phyloP scores from a whole-genome alignment of 192 early-diverging fungal genomes.

The Backusella mclennaniae region DNA sequence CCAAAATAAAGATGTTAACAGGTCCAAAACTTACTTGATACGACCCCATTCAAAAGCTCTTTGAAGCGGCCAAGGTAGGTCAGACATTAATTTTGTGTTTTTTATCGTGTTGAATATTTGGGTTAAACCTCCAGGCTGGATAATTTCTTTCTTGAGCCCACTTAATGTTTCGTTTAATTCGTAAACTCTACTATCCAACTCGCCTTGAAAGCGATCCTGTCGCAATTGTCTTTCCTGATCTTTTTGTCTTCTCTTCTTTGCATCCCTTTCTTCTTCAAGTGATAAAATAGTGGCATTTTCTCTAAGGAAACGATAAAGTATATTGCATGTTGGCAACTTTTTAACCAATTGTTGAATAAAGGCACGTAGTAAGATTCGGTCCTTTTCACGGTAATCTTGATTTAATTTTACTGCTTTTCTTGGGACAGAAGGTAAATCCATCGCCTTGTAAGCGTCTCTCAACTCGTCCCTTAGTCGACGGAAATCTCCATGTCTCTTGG shows the following conservation, averaged over 20 bases:
- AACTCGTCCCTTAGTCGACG: conserved; percentile 34
- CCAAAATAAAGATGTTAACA: background rate
- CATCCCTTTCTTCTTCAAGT: conserved; percentile 34
- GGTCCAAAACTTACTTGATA: conserved; percentile 33
- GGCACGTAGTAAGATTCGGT: conserved; percentile 42
- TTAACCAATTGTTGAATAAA: conserved; percentile 31
- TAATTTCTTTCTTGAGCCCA: conserved; percentile 41
- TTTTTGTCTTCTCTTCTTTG: conserved; percentile 27
- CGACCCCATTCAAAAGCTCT: conserved; percentile 53
- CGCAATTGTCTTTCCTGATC: conserved; percentile 42
- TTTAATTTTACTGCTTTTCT: conserved; percentile 17
- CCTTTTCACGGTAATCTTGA: conserved; percentile 37
- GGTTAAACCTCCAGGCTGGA: conserved; percentile 37
- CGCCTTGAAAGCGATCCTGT: conserved; percentile 36
- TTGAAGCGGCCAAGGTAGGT: conserved; percentile 43
- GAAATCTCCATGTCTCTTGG: conserved; percentile 45
- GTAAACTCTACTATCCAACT: conserved; percentile 40
- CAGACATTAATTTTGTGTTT: conserved; percentile 22
- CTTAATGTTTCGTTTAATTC: conserved; percentile 43
- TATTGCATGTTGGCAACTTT: conserved; percentile 27
- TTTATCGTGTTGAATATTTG: conserved; percentile 28
- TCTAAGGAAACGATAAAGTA: conserved; percentile 35
- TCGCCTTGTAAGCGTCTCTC: conserved; percentile 36
- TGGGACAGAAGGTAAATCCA: conserved; percentile 39
- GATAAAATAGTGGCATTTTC: conserved; percentile 32